A percentile compares a stretch with the other conserved stretches of the same genome.
phyloP scores from a whole-genome alignment of 768 basidiomycete species.

The Phlebiopsis flavidoalba region DNA sequence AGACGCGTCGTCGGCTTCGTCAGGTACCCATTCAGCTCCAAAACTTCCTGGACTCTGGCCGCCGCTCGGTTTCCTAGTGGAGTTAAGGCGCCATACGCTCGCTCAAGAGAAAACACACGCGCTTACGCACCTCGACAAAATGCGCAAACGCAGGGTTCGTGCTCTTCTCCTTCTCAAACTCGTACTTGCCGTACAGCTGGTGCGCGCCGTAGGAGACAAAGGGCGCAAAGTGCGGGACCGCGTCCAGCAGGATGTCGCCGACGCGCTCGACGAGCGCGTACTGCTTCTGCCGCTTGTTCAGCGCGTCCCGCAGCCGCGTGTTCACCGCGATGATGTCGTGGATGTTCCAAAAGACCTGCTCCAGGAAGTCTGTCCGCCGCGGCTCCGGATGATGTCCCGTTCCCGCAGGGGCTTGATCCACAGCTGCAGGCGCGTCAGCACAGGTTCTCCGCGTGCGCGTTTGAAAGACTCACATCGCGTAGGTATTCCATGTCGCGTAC shows the following conservation, averaged over 20 bases:
- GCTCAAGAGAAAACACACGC: too few species aligned
- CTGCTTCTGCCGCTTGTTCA: constrained; percentile 93
- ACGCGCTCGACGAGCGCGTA: constrained; percentile 91
- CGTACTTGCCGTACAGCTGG: constrained; percentile 96
- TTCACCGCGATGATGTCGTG: constrained; percentile 92
- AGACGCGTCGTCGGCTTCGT: constrained; percentile 98
- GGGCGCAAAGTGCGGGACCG: constrained; percentile 82
- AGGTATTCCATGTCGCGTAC: constrained; percentile 98
- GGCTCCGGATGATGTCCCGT: constrained; percentile 66
- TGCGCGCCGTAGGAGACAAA: constrained; percentile 96
- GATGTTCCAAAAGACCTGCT: constrained; percentile 98
- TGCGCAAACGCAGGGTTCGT: constrained; percentile 88
- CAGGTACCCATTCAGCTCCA: constrained; percentile 95
- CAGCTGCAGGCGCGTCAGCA: constrained; percentile 37
- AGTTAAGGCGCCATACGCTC: neutral
- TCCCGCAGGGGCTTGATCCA: constrained; percentile 89
- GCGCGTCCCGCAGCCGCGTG: constrained; percentile 82
- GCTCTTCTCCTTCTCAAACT: constrained; percentile 98
- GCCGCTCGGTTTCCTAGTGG: constrained; percentile 75
- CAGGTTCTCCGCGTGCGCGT: neutral
- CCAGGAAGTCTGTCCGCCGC: constrained; percentile 78
- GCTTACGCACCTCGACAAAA: constrained; percentile 87
- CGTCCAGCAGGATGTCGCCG: constrained; percentile 86
- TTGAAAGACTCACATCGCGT: constrained; percentile 64
- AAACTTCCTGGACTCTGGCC: constrained; percentile 92